A percentile compares a stretch with the other conserved stretches of the same genome.
Evolutionary conservation across 1,139 yeast genomes (phyloP).

Genomic region (Lodderomyces jiufengensis): DNA sequence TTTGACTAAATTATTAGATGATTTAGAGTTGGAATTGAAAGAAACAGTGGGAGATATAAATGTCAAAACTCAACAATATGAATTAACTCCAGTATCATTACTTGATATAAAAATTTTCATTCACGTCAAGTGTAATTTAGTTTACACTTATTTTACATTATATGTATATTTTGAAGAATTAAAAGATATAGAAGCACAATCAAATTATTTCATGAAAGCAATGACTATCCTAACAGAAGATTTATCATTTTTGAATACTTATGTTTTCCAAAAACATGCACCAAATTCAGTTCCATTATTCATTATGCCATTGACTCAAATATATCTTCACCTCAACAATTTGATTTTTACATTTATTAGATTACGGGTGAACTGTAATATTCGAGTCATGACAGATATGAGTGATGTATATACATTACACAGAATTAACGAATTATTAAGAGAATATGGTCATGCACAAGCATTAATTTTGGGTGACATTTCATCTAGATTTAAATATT

Average conservation of each 20-base stretch:
- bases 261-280: constrained; percentile 5
- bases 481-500: constrained; percentile 5
- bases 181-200: constrained; percentile 16
- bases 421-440: constrained; percentile 3
- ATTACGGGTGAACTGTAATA: constrained; percentile 7
- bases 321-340: constrained; percentile 12
- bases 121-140: constrained; percentile 16
- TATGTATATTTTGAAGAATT: constrained; percentile 25
- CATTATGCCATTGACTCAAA: constrained; percentile 12
- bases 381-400: neutral
- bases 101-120: constrained; percentile 7
- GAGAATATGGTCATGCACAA: constrained; percentile 2
- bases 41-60: constrained; percentile 8
- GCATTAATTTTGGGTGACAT: constrained; percentile 1
- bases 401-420: neutral
- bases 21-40: constrained; percentile 11
- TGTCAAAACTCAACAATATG: constrained; percentile 6
- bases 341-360: constrained; percentile 7
- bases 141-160: constrained; percentile 22
- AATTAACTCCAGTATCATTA: neutral
- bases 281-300: constrained; percentile 13
- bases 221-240: constrained; percentile 19
- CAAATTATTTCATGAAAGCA: constrained; percentile 24
- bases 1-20: constrained; percentile 10
- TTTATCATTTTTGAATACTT: constrained; percentile 14